phyloP scores from a whole-genome alignment of 176 grass and related monocot genomes.

The Lolium multiflorum region DNA sequence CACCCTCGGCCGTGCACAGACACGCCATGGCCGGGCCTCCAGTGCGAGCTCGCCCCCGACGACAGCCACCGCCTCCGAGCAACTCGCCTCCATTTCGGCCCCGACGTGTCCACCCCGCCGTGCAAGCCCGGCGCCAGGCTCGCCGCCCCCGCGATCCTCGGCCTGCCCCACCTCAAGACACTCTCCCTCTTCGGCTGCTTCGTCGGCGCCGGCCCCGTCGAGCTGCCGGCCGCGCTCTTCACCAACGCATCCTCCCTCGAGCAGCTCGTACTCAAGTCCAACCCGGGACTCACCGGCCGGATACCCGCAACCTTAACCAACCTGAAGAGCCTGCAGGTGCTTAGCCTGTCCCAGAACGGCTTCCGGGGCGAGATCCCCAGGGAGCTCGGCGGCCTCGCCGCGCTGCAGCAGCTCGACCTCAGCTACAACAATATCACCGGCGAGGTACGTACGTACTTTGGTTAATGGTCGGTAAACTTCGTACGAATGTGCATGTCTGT shows the following conservation, averaged over 20 bases:
- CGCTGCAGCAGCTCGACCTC: constrained; percentile 77
- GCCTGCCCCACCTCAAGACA: constrained; percentile 70
- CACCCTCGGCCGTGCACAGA: constrained; percentile 85
- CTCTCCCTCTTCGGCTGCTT: constrained; percentile 82
- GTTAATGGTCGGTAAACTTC: background rate
- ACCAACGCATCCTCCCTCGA: constrained; percentile 54
- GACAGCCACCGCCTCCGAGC: constrained; percentile 63
- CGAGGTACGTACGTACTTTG: constrained; percentile 27
- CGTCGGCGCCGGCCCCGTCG: background rate
- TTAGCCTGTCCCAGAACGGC: constrained; percentile 77
- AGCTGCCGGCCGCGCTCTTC: constrained; percentile 66
- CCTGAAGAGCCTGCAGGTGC: constrained; percentile 55
- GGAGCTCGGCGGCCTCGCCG: constrained; percentile 54
- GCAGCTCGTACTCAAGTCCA: constrained; percentile 80
- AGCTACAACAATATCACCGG: constrained; percentile 79
- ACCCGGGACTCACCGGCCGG: constrained; percentile 56
- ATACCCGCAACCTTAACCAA: constrained; percentile 53
- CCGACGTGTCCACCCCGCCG: constrained; percentile 64
- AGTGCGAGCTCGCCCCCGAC: constrained; percentile 62
- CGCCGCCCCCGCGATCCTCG: constrained; percentile 50
- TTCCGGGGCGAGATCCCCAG: constrained; percentile 59
- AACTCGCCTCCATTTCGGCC: constrained; percentile 76
- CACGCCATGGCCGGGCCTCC: constrained; percentile 80
- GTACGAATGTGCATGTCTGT: background rate
- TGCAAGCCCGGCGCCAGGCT: constrained; percentile 62